Evolutionary conservation across 495 filamentous ascomycete genomes (phyloP).

Genomic region (Penicillium steckii): DNA sequence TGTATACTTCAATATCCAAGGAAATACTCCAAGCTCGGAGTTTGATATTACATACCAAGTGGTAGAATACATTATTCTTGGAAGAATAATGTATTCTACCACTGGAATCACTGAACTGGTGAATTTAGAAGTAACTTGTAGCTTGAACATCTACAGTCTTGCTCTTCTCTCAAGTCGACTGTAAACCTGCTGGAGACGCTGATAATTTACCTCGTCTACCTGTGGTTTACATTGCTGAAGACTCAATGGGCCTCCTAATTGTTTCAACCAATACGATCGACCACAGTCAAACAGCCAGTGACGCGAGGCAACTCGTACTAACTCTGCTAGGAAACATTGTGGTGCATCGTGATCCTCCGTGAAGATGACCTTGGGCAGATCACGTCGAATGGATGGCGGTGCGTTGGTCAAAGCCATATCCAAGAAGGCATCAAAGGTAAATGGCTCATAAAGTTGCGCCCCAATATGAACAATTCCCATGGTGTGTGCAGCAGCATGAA

Average conservation of each 20-base stretch:
- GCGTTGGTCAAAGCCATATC: conserved; percentile 18
- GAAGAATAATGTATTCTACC: too few species aligned
- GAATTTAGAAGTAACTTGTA: too few species aligned
- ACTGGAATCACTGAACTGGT: too few species aligned
- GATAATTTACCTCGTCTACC: conserved; percentile 25
- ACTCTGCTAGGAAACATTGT: conserved; percentile 35
- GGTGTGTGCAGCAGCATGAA: conserved; percentile 35
- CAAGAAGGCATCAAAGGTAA: conserved; percentile 32
- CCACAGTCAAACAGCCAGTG: conserved; percentile 41
- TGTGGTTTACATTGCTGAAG: conserved; percentile 26
- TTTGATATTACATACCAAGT: neutral
- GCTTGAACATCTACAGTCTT: conserved; percentile 16
- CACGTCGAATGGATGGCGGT: conserved; percentile 17
- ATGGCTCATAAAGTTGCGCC: conserved; percentile 29
- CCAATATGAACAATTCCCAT: conserved; percentile 35
- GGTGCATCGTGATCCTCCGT: conserved; percentile 26
- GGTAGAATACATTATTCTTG: too few species aligned
- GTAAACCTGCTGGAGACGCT: conserved; percentile 22
- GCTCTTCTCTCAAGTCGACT: conserved; percentile 14
- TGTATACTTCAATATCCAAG: too few species aligned
- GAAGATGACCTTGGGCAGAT: conserved; percentile 28
- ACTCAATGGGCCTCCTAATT: conserved; percentile 32
- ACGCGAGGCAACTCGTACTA: conserved; percentile 33
- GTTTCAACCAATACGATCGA: conserved; percentile 36
- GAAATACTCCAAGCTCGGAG: too few species aligned